Conservation (phyloP, 1,139 yeast species). For the Maudiozyma humilis region DNA sequence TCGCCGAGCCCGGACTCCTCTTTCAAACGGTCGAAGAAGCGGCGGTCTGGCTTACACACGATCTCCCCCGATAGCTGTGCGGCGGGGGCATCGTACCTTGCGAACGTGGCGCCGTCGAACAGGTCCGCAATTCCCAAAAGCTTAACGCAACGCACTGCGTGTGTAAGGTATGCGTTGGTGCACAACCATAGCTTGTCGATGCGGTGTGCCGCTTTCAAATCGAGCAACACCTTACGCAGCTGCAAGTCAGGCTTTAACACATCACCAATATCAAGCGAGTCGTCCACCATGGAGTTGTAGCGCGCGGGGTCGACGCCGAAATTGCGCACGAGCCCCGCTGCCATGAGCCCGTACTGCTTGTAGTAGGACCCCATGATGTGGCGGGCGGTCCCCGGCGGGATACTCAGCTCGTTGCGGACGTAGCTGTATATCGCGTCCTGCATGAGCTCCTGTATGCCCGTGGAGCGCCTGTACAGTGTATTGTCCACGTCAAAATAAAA, state of each 20-base stretch:
- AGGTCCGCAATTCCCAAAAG: slow-evolving; percentile 81
- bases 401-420: slow-evolving; percentile 54
- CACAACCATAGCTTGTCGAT: slow-evolving; percentile 70
- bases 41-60: slow-evolving; percentile 78
- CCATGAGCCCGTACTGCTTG: slow-evolving; percentile 80
- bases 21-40: slow-evolving; percentile 49
- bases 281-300: slow-evolving; percentile 86
- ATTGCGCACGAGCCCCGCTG: slow-evolving; percentile 74
- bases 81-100: slow-evolving; percentile 70
- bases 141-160: slow-evolving; percentile 68
- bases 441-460: slow-evolving; percentile 78
- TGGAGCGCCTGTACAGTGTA: slow-evolving; percentile 68
- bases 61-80: slow-evolving; percentile 45
- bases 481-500: slow-evolving; percentile 92
- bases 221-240: slow-evolving; percentile 44
- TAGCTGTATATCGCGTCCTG: slow-evolving; percentile 74
- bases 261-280: slow-evolving; percentile 73
- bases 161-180: slow-evolving; percentile 89
- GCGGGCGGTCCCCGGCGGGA: slow-evolving; percentile 65
- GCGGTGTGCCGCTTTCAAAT: slow-evolving; percentile 39
- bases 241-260: slow-evolving; percentile 54
- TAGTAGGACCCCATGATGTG: slow-evolving; percentile 66
- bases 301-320: slow-evolving; percentile 78
- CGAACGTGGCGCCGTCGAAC: slow-evolving; percentile 87
- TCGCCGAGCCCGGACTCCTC: slow-evolving; percentile 50